phyloP scores from a whole-genome alignment of 805 yeast genomes.

The Barnettozyma botsteinii region DNA sequence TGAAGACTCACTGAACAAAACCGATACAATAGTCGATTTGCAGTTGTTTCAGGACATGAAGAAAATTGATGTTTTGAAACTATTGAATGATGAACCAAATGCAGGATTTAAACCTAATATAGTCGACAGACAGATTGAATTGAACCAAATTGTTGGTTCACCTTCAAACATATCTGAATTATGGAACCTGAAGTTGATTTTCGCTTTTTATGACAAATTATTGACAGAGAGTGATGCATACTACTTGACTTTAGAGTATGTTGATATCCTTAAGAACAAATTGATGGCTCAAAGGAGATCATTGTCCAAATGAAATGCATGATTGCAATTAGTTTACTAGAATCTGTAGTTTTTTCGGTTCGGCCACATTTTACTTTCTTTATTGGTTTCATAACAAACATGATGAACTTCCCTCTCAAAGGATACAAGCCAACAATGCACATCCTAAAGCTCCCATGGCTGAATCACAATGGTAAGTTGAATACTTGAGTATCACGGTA shows the following conservation, averaged over 20 bases:
- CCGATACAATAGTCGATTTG: slow-evolving; percentile 9
- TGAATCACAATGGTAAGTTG: slow-evolving; percentile 49
- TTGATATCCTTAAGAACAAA: slow-evolving; percentile 45
- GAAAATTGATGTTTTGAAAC: slow-evolving; percentile 15
- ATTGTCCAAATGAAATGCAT: not conserved
- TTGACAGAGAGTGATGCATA: slow-evolving; percentile 29
- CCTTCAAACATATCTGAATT: slow-evolving; percentile 48
- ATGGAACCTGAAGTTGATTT: slow-evolving; percentile 57
- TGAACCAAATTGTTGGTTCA: slow-evolving; percentile 34
- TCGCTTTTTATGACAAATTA: slow-evolving; percentile 50
- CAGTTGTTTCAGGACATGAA: slow-evolving; percentile 13
- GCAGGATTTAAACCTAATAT: slow-evolving; percentile 35
- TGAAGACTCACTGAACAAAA: slow-evolving; percentile 1
- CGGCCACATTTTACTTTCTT: too few species aligned
- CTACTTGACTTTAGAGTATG: slow-evolving; percentile 43
- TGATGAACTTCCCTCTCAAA: not conserved
- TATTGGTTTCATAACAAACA: not conserved
- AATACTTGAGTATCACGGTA: too few species aligned
- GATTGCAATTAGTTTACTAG: too few species aligned
- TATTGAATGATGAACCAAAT: slow-evolving; percentile 10
- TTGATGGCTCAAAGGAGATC: slow-evolving; percentile 28
- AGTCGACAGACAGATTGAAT: slow-evolving; percentile 51
- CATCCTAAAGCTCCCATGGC: slow-evolving; percentile 67
- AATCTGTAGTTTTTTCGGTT: too few species aligned
- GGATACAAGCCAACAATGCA: slow-evolving; percentile 38